Percentiles rank a stretch among this genome's conserved stretches.
Evolutionary conservation across 2,329 filamentous ascomycete species (phyloP).

Genomic region (Nigrograna mackinnonii): DNA sequence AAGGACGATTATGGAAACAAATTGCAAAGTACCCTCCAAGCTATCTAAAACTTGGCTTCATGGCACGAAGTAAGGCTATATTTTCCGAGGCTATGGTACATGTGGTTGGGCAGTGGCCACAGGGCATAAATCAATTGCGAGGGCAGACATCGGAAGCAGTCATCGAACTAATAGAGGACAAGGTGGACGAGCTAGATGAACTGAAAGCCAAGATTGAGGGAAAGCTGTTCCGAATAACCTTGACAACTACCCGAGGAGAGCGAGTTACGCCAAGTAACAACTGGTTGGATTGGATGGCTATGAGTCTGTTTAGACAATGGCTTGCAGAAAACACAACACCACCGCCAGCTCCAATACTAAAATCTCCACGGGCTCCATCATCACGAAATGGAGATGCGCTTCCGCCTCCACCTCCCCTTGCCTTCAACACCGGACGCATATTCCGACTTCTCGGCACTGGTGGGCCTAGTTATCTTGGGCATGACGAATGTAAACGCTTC

Average conservation of each 20-base stretch:
- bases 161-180: conserved; percentile 90
- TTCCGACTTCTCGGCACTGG: conserved; percentile 76
- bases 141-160: conserved; percentile 71
- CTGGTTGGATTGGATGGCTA: conserved; percentile 87
- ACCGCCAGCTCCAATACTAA: conserved; percentile 58
- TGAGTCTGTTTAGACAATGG: conserved; percentile 90
- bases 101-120: conserved; percentile 92
- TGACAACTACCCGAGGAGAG: conserved; percentile 80
- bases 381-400: conserved; percentile 19
- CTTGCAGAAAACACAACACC: conserved; percentile 87
- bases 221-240: conserved; percentile 77
- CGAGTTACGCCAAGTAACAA: conserved; percentile 77
- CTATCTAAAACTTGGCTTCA: conserved; percentile 86
- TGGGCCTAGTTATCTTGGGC: conserved; percentile 69
- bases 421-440: conserved; percentile 68
- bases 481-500: conserved; percentile 90
- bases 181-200: conserved; percentile 89
- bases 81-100: conserved; percentile 84
- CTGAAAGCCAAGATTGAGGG: conserved; percentile 78
- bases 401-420: conserved; percentile 40
- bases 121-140: conserved; percentile 76
- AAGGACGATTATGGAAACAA: conserved; percentile 89
- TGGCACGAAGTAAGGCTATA: conserved; percentile 78
- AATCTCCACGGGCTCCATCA: conserved; percentile 44
- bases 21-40: conserved; percentile 94